A percentile compares a stretch with the other conserved stretches of the same genome.
Conservation (phyloP, 1,284 basidiomycete genomes). For the Golubevia sp. region DNA sequence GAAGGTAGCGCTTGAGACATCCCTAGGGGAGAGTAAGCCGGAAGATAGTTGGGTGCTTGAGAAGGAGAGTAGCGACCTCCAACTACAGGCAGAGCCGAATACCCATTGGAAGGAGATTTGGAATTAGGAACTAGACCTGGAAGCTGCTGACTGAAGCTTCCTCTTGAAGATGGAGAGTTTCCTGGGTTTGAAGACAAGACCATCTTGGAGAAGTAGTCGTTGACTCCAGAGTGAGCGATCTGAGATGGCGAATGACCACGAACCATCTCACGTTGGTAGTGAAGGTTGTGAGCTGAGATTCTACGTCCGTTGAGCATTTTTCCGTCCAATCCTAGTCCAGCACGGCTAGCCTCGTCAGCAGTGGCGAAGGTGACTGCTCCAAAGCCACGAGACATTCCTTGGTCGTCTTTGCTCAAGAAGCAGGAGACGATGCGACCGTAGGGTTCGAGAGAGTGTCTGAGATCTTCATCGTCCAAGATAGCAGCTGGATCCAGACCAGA, state of each 20-base stretch:
- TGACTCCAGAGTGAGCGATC: not conserved
- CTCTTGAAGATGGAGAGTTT: not conserved
- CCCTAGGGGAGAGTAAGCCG: not conserved
- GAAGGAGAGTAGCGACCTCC: not conserved
- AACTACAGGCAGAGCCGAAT: not conserved
- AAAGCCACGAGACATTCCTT: constrained; percentile 19
- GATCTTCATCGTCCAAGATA: constrained; percentile 24
- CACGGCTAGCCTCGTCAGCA: constrained; percentile 9
- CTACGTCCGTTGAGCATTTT: constrained; percentile 18
- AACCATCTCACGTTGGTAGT: not conserved
- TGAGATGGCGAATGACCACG: not conserved
- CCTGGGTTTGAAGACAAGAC: not conserved
- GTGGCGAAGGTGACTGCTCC: constrained; percentile 18
- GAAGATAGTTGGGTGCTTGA: not conserved
- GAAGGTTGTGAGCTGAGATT: constrained; percentile 15
- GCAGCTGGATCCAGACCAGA: constrained; percentile 17
- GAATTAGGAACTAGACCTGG: not conserved
- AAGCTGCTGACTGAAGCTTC: not conserved
- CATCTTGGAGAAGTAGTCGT: not conserved
- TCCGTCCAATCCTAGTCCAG: constrained; percentile 14
- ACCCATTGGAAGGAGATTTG: not conserved
- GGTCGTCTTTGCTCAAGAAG: constrained; percentile 15
- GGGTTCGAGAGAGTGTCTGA: constrained; percentile 14
- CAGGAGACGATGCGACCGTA: constrained; percentile 16
- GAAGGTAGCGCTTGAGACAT: not conserved